Conservation (phyloP, 495 filamentous ascomycete species). For the Trichoderma asperelloides region DNA sequence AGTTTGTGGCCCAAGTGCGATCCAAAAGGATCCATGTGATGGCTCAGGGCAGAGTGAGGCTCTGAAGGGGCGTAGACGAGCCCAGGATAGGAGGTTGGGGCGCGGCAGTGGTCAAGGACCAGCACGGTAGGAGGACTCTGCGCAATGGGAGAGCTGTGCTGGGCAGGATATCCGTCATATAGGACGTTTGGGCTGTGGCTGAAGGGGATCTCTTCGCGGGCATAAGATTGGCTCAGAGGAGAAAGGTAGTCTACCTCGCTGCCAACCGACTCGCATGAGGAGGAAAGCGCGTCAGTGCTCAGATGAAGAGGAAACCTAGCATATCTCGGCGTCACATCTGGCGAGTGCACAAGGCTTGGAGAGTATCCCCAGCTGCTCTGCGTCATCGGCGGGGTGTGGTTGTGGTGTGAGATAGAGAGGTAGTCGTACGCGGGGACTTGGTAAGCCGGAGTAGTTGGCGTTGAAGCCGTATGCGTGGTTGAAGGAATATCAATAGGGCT, state of each 20-base stretch:
- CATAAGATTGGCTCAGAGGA: slow-evolving; percentile 41
- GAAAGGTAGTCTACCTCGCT: slow-evolving; percentile 49
- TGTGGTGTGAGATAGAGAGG: slow-evolving; percentile 11
- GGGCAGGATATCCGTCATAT: slow-evolving; percentile 38
- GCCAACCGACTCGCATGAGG: slow-evolving; percentile 38
- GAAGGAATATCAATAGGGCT: slow-evolving; percentile 10
- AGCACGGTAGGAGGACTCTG: slow-evolving; percentile 44
- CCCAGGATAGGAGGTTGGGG: slow-evolving; percentile 43
- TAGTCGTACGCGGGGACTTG: slow-evolving; percentile 10
- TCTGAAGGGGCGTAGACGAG: slow-evolving; percentile 40
- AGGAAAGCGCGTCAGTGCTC: slow-evolving; percentile 35
- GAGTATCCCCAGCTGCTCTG: slow-evolving; percentile 10
- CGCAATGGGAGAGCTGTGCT: slow-evolving; percentile 36
- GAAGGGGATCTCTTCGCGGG: slow-evolving; percentile 39
- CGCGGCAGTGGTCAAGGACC: slow-evolving; percentile 40
- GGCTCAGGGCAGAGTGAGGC: slow-evolving; percentile 37
- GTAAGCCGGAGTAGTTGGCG: slow-evolving; percentile 9
- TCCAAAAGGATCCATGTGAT: slow-evolving; percentile 35
- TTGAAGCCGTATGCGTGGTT: slow-evolving; percentile 5
- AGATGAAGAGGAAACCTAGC: slow-evolving; percentile 18
- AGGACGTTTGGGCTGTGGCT: slow-evolving; percentile 43
- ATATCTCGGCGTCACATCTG: slow-evolving; percentile 3
- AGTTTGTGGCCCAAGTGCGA: slow-evolving; percentile 36
- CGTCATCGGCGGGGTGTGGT: slow-evolving; percentile 12
- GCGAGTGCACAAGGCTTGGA: slow-evolving; percentile 9